Evolutionary conservation across 23 red algal species (phyloP).

Genomic region (Porphyridium purpureum): DNA sequence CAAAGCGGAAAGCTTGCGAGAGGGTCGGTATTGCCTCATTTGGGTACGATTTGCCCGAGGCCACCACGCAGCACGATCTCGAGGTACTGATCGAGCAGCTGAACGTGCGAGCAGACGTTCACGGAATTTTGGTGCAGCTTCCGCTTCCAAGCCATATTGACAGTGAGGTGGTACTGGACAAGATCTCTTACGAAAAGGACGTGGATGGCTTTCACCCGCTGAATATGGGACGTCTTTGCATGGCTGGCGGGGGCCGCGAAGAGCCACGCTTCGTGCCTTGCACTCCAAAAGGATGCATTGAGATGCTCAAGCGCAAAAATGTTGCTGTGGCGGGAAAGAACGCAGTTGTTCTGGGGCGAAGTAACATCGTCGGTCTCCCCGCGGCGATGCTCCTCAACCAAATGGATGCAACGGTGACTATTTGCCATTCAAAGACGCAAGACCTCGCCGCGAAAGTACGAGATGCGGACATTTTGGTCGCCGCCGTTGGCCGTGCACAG

Average conservation of each 20-base stretch:
- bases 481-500: conserved; percentile 44
- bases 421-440: conserved; percentile 60
- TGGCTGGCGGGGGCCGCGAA: conserved; percentile 25
- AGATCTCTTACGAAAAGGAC: conserved; percentile 65
- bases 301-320: conserved; percentile 45
- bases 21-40: conserved; percentile 69
- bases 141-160: conserved; percentile 62
- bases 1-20: conserved; percentile 59
- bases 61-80: conserved; percentile 23
- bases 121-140: conserved; percentile 87
- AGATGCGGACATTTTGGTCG: conserved; percentile 64
- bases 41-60: conserved; percentile 44
- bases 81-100: conserved; percentile 40
- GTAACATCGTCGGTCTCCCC: conserved; percentile 89
- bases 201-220: conserved; percentile 90
- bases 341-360: conserved; percentile 78
- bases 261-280: conserved; percentile 59
- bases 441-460: conserved; percentile 23
- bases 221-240: conserved; percentile 69
- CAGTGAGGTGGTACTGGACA: conserved; percentile 41
- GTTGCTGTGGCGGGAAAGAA: conserved; percentile 38
- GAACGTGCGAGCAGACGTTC: conserved; percentile 35
- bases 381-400: conserved; percentile 62
- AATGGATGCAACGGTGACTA: conserved; percentile 69
- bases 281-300: conserved; percentile 68